Evolutionary conservation across 257 asterid species (phyloP).

Genomic region (Nicotiana undulata): DNA sequence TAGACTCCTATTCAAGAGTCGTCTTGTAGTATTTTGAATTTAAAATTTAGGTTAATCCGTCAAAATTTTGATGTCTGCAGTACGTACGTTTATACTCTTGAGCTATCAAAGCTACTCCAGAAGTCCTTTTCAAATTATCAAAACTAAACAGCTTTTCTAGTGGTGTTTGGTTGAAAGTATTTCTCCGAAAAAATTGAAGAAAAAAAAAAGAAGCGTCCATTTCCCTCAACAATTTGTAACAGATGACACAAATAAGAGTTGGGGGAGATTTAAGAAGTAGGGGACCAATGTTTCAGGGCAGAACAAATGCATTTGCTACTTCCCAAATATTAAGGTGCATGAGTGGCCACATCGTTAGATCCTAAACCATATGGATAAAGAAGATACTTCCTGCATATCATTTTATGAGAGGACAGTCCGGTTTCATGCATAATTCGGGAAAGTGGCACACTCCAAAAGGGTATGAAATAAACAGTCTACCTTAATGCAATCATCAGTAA

Average conservation of each 20-base stretch:
- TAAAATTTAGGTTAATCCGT: too few species aligned
- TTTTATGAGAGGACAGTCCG: too few species aligned
- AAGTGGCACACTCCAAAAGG: too few species aligned
- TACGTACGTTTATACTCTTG: background rate
- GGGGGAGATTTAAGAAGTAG: background rate
- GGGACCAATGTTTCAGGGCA: background rate
- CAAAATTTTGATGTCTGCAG: too few species aligned
- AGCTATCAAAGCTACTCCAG: background rate
- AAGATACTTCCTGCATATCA: background rate
- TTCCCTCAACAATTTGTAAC: background rate
- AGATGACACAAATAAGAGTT: background rate
- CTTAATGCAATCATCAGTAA: too few species aligned
- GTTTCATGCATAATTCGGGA: too few species aligned
- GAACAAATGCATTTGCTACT: background rate
- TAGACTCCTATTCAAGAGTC: too few species aligned
- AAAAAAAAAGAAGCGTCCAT: too few species aligned
- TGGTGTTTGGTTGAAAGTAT: background rate
- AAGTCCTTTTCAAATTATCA: background rate
- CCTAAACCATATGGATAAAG: constrained; percentile 1
- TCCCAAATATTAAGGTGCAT: background rate
- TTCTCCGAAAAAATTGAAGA: background rate
- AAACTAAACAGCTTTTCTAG: background rate
- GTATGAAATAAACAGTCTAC: too few species aligned
- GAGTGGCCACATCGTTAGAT: constrained; percentile 11
- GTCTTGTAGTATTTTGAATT: too few species aligned